Evolutionary conservation across 2,329 filamentous ascomycete genomes (phyloP).

Genomic region (Cercospora sp.): DNA sequence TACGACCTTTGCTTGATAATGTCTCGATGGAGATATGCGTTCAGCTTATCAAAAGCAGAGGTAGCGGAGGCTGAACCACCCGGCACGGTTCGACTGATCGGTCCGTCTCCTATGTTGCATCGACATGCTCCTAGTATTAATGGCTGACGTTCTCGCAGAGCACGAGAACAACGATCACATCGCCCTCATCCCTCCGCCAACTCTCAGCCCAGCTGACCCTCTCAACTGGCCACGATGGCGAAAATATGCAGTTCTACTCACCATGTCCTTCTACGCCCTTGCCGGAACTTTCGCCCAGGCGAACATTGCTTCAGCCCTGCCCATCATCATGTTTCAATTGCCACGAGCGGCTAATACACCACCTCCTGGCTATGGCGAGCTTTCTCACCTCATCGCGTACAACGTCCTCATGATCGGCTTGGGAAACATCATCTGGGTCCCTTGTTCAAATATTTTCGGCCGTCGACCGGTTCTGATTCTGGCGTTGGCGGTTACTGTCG

Average conservation of each 20-base stretch:
- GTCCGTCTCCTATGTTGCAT: slow-evolving; percentile 30
- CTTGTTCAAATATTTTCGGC: slow-evolving; percentile 45
- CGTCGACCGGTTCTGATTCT: slow-evolving; percentile 42
- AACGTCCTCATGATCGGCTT: slow-evolving; percentile 44
- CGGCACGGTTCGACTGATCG: slow-evolving; percentile 43
- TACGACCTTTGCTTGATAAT: slow-evolving; percentile 29
- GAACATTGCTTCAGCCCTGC: slow-evolving; percentile 41
- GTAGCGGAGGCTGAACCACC: slow-evolving; percentile 43
- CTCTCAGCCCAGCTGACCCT: slow-evolving; percentile 43
- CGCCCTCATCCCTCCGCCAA: slow-evolving; percentile 42
- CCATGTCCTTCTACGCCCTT: slow-evolving; percentile 44
- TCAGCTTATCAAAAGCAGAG: slow-evolving; percentile 43
- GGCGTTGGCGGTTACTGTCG: slow-evolving; percentile 38
- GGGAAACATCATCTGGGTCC: slow-evolving; percentile 46
- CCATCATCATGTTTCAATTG: slow-evolving; percentile 31
- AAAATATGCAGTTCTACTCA: slow-evolving; percentile 39
- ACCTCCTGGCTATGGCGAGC: slow-evolving; percentile 35
- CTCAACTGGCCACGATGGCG: slow-evolving; percentile 43
- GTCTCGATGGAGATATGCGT: slow-evolving; percentile 40
- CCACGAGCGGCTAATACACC: slow-evolving; percentile 27
- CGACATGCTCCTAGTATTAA: neutral
- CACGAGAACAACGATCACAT: slow-evolving; percentile 41
- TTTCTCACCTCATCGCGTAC: slow-evolving; percentile 43
- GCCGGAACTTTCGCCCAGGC: slow-evolving; percentile 42
- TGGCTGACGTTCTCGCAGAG: slow-evolving; percentile 22